Percentiles rank a stretch among this genome's conserved stretches.
Evolutionary conservation across 805 yeast species (phyloP).

Genomic region (Candida multigemmis): DNA sequence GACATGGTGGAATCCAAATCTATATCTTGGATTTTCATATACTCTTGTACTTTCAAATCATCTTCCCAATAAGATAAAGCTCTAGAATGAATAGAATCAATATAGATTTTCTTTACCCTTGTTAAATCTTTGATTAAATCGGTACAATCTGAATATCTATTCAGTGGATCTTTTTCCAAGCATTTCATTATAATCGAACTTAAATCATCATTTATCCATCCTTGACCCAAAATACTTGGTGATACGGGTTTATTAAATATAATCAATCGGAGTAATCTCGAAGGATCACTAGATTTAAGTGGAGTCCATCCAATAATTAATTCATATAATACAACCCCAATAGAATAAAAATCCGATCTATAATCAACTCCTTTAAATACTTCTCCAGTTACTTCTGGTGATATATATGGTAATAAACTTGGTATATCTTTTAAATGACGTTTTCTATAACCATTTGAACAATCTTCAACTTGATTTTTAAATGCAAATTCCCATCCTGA

Average conservation of each 20-base stretch:
- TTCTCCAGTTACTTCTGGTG: conserved; percentile 42
- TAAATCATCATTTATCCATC: conserved; percentile 19
- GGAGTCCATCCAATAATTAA: conserved; percentile 37
- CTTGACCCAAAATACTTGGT: conserved; percentile 20
- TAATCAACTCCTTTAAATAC: conserved; percentile 29
- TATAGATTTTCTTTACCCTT: conserved; percentile 10
- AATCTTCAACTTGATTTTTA: conserved; percentile 29
- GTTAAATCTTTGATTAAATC: conserved; percentile 27
- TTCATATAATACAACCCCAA: conserved; percentile 44
- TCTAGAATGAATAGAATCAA: conserved; percentile 3
- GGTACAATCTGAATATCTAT: conserved; percentile 27
- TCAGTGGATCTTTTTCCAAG: conserved; percentile 29
- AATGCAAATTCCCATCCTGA: conserved; percentile 44
- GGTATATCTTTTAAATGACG: conserved; percentile 27
- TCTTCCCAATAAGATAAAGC: neutral
- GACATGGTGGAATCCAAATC: conserved; percentile 1
- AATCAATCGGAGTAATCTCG: conserved; percentile 30
- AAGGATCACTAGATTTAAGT: conserved; percentile 29
- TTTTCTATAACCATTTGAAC: conserved; percentile 31
- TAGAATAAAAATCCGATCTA: conserved; percentile 39
- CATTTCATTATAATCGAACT: conserved; percentile 33
- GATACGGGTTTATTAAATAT: conserved; percentile 31
- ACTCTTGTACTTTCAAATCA: neutral
- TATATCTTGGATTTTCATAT: neutral
- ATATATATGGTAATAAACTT: conserved; percentile 35